Evolutionary conservation across 805 yeast genomes (phyloP).

Genomic region (Saturnispora kantuleensis): DNA sequence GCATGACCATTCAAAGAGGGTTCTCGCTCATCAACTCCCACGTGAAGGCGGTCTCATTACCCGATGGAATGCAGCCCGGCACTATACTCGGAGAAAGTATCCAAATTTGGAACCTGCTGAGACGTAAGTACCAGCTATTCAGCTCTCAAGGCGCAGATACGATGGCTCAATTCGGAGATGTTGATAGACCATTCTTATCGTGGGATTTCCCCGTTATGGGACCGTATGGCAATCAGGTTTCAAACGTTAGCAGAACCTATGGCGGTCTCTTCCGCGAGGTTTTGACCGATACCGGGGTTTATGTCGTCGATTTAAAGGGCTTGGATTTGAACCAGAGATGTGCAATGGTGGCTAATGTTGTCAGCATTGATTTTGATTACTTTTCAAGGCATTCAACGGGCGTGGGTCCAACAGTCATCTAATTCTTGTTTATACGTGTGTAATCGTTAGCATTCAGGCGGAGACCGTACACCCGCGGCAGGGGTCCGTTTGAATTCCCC

Average conservation of each 20-base stretch:
- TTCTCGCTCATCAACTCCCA: constrained; percentile 86
- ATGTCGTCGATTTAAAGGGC: constrained; percentile 36
- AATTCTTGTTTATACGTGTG: background rate
- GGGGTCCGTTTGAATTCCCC: no score
- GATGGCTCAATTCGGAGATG: constrained; percentile 72
- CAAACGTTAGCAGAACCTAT: constrained; percentile 85
- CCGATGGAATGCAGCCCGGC: constrained; percentile 15
- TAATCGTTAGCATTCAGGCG: no score
- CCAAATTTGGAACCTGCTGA: constrained; percentile 94
- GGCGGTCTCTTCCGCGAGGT: constrained; percentile 89
- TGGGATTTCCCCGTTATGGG: constrained; percentile 76
- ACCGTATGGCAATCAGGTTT: constrained; percentile 49
- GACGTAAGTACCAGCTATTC: constrained; percentile 79
- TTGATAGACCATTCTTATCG: constrained; percentile 79
- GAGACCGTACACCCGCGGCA: no score
- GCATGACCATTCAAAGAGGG: constrained; percentile 66
- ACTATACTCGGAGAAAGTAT: constrained; percentile 70
- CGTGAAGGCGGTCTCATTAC: constrained; percentile 47
- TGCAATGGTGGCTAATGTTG: constrained; percentile 74
- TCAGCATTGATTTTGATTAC: constrained; percentile 91
- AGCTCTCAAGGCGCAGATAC: constrained; percentile 30
- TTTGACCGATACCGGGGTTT: constrained; percentile 91
- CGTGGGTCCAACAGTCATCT: constrained; percentile 37
- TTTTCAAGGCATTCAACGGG: constrained; percentile 82
- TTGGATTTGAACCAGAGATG: constrained; percentile 78